These are phyloP conservation scores for Eucalyptus brandiana DNA, from an alignment of 345 rosid species.

Conservation along the genomic window DNA sequence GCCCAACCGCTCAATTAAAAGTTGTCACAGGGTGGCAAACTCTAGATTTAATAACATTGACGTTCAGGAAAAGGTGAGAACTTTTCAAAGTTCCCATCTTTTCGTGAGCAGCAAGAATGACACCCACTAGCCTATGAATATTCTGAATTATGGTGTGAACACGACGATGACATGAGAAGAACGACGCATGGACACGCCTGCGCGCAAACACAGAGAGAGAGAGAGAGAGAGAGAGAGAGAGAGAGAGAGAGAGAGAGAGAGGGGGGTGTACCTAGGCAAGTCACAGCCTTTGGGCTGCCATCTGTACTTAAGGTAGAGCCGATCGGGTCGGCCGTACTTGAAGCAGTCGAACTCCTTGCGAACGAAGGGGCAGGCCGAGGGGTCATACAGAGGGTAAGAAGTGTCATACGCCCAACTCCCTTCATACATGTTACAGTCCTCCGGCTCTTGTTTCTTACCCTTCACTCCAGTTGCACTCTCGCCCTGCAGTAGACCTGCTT, in stretches of 20 bases:
- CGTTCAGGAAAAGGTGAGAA: background rate
- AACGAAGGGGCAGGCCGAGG: conserved; percentile 57
- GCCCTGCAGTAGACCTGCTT: background rate
- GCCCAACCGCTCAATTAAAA: background rate
- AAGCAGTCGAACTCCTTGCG: conserved; percentile 76
- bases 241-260: too few relatives aligned
- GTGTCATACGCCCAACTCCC: conserved; percentile 69
- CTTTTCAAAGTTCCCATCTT: background rate
- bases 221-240: background rate
- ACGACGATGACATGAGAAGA: background rate
- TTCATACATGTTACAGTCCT: conserved; percentile 38
- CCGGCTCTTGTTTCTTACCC: background rate
- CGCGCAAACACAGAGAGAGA: background rate
- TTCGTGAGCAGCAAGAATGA: background rate
- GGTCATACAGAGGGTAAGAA: conserved; percentile 59
- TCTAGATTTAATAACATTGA: background rate
- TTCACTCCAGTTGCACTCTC: background rate
- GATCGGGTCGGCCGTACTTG: conserved; percentile 76
- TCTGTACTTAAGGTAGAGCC: conserved; percentile 49
- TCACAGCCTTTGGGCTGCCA: conserved; percentile 70
- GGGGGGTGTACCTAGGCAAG: conserved; percentile 55
- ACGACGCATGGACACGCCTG: too few relatives aligned
- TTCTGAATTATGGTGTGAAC: background rate
- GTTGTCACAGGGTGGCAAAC: background rate
- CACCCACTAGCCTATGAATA: background rate